phyloP scores from a whole-genome alignment of 345 rosid species.

The Cardiospermum halicacabum region DNA sequence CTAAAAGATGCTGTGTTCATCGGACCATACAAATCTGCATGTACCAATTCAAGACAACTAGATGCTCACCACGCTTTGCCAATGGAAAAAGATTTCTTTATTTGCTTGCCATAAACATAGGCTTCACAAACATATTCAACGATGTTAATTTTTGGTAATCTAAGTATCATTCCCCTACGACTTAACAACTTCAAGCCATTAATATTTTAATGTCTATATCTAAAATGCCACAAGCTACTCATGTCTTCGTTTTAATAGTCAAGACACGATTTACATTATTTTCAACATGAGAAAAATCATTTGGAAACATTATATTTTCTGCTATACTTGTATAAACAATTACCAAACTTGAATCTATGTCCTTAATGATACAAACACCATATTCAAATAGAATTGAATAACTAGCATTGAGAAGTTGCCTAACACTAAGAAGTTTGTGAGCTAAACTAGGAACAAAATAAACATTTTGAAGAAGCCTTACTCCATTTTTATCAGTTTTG shows the following conservation, averaged over 20 bases:
- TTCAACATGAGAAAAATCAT: background rate
- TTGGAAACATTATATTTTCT: background rate
- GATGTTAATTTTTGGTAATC: background rate
- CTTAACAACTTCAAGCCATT: background rate
- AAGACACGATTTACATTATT: background rate
- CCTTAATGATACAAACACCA: background rate
- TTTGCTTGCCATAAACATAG: background rate
- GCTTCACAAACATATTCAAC: background rate
- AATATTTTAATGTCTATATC: background rate
- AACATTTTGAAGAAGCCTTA: background rate
- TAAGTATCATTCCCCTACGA: background rate
- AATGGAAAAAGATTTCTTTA: background rate
- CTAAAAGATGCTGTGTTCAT: no score
- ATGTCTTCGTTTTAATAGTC: background rate
- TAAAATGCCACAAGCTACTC: slow-evolving; percentile 3
- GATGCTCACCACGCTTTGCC: background rate
- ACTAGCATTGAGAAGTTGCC: background rate
- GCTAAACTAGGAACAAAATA: no score
- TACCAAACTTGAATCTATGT: background rate
- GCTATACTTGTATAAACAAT: background rate
- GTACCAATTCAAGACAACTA: background rate
- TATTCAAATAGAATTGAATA: slow-evolving; percentile 3
- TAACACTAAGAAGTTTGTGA: background rate
- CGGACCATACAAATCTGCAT: no score
- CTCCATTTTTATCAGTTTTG: background rate